Evolutionary conservation across 306 rosid species (phyloP), one percentile per base, ranked within the genome.

Genomic region (Arachis stenosperma): DNA sequence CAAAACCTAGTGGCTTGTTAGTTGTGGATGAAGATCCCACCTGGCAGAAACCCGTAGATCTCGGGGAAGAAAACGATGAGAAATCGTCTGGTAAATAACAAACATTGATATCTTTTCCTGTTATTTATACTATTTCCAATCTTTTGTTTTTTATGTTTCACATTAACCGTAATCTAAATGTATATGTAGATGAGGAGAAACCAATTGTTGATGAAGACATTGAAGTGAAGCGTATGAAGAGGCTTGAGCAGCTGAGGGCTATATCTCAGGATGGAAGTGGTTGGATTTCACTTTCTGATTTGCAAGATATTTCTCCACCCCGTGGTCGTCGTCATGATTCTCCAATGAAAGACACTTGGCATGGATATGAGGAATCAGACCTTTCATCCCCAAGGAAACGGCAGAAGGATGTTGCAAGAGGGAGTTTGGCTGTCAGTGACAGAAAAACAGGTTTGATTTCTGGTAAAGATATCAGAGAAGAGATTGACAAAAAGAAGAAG

Each of bases 191-290:
- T 4, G 94, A 82, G 62, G 97, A 89, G 80, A 88, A 82, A 74
- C 97, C 97, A 9, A 52, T 79, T 69, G 74, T 91, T 77, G 81
- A 91, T 65, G 98, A 88, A 77, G 97, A 91, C 71, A 83, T 94
- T 77, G 98, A 94, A 84, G 93, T 91, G 51, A 94, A 88, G 75
- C 82, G 92, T 59, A 88, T 91, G 97, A 91, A 79, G 77, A 84
- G 96, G 85, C 97, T 89, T 53, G 96, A 94, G 84, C 80, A 74
- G 57, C 73, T 89, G 44, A 86, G 81, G 83, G 96, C 95, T 60
- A 85, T 91, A 76, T 88, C 92, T 1, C 95, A 91, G 71, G 97
- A 94, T 80, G 97, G 97, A 55, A 94, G 98, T 81, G 98, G 98
- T 81, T 94, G 98, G 97, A 81, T 94, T 82, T 60, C 90, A 33